A percentile compares a stretch with the other conserved stretches of the same genome.
Conservation (phyloP, 2,329 filamentous ascomycete genomes). For the Diplodia scrobiculata region DNA sequence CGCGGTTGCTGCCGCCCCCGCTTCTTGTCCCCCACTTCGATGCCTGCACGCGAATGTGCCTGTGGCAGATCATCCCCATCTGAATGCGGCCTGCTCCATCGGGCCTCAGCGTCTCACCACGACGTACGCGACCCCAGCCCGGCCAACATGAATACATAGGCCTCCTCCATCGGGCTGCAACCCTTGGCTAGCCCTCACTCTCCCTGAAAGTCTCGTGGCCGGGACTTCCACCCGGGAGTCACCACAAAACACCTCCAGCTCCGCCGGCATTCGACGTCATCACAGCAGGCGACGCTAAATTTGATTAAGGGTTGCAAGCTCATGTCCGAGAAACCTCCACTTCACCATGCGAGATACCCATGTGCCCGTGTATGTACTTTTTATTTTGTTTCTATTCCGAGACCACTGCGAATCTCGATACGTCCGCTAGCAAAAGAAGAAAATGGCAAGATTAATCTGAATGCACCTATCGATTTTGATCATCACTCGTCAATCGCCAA, state of each 20-base stretch:
- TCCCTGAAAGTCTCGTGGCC: no score
- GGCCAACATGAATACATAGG: no score
- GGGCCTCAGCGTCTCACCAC: no score
- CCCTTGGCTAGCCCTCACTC: no score
- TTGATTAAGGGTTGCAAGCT: background rate
- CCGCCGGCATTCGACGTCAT: background rate
- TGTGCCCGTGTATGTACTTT: conserved; percentile 30
- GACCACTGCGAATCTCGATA: conserved; percentile 19
- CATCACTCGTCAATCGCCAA: conserved; percentile 22
- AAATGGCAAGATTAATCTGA: background rate
- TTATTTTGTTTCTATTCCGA: conserved; percentile 20
- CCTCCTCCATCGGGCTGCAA: no score
- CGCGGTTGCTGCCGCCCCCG: background rate
- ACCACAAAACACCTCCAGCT: no score
- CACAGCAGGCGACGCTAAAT: background rate
- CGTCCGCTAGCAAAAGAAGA: conserved; percentile 1
- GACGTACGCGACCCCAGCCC: no score
- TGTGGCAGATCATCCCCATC: background rate
- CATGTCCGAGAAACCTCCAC: conserved; percentile 11
- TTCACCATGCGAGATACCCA: background rate
- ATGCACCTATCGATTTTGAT: conserved; percentile 13
- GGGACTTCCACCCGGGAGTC: no score
- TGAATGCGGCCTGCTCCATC: background rate
- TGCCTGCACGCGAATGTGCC: background rate
- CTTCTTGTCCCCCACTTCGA: background rate